Evolutionary conservation across 2,329 filamentous ascomycete species (phyloP).

Genomic region (Chaetomiaceae sp.): DNA sequence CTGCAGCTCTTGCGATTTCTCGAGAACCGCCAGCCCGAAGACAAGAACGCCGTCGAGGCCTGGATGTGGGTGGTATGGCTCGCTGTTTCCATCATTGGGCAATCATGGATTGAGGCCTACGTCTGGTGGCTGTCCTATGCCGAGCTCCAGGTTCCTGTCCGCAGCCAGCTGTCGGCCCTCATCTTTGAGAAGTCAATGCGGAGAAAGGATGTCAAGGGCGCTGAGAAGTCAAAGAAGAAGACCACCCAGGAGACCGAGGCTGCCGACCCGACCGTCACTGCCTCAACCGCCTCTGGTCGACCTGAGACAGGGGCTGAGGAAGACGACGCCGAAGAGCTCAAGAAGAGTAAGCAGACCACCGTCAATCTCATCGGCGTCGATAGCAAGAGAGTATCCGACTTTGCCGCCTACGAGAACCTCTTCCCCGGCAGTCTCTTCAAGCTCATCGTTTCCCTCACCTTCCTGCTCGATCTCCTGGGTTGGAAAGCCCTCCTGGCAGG

Average conservation of each 20-base stretch:
- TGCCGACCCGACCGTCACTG: conserved; percentile 12
- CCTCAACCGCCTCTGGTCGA: conserved; percentile 29
- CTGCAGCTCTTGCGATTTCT: conserved; percentile 60
- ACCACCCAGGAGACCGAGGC: conserved; percentile 29
- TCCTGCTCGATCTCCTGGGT: conserved; percentile 65
- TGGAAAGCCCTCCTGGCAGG: conserved; percentile 65
- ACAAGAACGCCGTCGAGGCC: conserved; percentile 45
- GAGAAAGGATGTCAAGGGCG: conserved; percentile 69
- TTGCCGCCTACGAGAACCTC: conserved; percentile 60
- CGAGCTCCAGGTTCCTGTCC: conserved; percentile 60
- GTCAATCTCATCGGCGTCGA: conserved; percentile 79
- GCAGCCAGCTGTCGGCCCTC: conserved; percentile 64
- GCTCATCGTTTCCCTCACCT: conserved; percentile 59
- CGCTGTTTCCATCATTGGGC: conserved; percentile 53
- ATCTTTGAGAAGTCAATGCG: conserved; percentile 74
- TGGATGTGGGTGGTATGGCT: conserved; percentile 67
- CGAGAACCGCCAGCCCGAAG: conserved; percentile 47
- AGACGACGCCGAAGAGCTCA: conserved; percentile 45
- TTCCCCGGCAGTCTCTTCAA: conserved; percentile 60
- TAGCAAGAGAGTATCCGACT: conserved; percentile 62
- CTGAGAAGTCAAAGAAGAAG: conserved; percentile 43
- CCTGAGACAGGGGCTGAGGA: conserved; percentile 37
- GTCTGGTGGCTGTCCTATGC: conserved; percentile 63
- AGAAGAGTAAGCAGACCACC: conserved; percentile 60
- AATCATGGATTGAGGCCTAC: conserved; percentile 59